Evolutionary conservation across 2,329 filamentous ascomycete species (phyloP).

Genomic region (Clarireedia hainanense): DNA sequence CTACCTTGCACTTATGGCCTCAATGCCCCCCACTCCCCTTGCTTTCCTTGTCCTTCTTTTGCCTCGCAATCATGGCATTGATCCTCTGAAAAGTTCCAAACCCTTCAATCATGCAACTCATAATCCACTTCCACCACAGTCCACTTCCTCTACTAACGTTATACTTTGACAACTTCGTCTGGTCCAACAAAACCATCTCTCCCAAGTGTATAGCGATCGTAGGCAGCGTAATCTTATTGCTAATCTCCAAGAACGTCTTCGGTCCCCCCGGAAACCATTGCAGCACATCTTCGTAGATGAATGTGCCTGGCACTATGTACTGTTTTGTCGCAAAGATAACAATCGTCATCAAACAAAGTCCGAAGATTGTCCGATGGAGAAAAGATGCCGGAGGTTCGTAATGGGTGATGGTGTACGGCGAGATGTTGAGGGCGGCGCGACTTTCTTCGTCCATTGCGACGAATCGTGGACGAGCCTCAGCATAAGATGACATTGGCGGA

Average conservation of each 20-base stretch:
- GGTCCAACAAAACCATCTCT: conserved; percentile 52
- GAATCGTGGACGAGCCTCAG: conserved; percentile 61
- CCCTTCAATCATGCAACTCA: conserved; percentile 47
- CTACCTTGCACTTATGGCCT: neutral
- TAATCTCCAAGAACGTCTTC: conserved; percentile 48
- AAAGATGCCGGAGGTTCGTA: conserved; percentile 30
- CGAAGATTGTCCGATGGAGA: conserved; percentile 46
- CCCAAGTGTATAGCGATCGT: conserved; percentile 56
- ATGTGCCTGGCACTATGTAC: conserved; percentile 45
- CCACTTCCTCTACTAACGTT: conserved; percentile 36
- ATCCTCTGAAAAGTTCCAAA: conserved; percentile 42
- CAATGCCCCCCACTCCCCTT: conserved; percentile 1
- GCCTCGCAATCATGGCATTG: conserved; percentile 39
- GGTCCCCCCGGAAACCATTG: conserved; percentile 49
- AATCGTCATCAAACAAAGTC: conserved; percentile 46
- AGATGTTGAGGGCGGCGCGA: conserved; percentile 50
- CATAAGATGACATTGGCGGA: conserved; percentile 61
- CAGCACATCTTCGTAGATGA: conserved; percentile 42
- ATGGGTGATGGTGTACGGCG: conserved; percentile 33
- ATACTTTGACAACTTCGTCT: conserved; percentile 38
- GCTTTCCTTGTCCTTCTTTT: conserved; percentile 34
- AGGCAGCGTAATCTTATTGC: conserved; percentile 48
- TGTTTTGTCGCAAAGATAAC: conserved; percentile 40
- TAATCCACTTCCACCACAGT: conserved; percentile 49
- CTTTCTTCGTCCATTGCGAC: conserved; percentile 63